Evolutionary conservation across 371 early-diverging fungal species (phyloP).

Genomic region (Vairimorpha necatrix): DNA sequence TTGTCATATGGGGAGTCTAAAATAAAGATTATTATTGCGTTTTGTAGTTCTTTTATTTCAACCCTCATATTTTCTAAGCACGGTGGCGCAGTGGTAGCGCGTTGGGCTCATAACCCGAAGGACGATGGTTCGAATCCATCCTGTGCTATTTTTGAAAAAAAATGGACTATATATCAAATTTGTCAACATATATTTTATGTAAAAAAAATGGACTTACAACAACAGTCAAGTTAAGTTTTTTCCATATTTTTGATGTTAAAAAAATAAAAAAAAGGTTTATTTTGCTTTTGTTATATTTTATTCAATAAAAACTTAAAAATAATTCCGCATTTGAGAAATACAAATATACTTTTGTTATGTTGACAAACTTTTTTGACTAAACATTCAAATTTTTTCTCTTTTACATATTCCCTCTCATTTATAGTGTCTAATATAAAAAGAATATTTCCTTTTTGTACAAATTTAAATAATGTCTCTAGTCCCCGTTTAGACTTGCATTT

Average conservation of each 20-base stretch:
- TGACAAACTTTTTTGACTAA: neutral
- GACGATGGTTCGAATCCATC: constrained; percentile 66
- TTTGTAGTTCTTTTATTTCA: neutral
- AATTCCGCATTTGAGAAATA: constrained; percentile 7
- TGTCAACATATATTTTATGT: too few species aligned
- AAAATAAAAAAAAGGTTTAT: too few species aligned
- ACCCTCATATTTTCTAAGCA: constrained; percentile 39
- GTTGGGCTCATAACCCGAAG: constrained; percentile 68
- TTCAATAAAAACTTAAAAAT: neutral
- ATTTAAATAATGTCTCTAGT: neutral
- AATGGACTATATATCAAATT: too few species aligned
- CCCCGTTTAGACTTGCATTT: neutral
- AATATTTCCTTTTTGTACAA: neutral
- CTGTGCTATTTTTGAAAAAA: constrained; percentile 59
- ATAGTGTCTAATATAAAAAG: neutral
- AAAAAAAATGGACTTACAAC: too few species aligned
- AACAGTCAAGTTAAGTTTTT: too few species aligned
- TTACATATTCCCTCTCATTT: neutral
- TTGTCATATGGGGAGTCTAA: neutral
- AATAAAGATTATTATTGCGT: neutral
- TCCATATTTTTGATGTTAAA: too few species aligned
- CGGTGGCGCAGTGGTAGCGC: constrained; percentile 67
- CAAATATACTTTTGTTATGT: neutral
- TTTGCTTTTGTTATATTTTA: neutral
- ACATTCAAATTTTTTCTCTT: neutral